phyloP scores from a whole-genome alignment of 805 yeast species.

The Candida chilensis region DNA sequence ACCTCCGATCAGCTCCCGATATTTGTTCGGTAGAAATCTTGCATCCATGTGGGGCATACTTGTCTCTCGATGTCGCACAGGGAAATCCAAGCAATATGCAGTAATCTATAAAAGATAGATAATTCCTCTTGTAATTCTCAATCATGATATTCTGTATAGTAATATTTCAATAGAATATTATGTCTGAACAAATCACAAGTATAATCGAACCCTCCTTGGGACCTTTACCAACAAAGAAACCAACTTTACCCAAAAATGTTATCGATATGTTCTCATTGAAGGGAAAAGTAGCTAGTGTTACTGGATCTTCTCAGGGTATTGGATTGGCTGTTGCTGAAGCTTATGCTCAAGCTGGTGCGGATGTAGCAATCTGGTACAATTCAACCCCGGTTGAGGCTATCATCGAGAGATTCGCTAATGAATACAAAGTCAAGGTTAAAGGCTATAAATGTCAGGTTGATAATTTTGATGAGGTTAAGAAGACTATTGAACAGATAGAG shows the following conservation, averaged over 20 bases:
- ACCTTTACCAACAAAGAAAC: too few relatives aligned
- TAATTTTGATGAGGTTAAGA: slow-evolving; percentile 16
- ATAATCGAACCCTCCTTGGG: too few relatives aligned
- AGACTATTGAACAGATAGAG: slow-evolving; percentile 16
- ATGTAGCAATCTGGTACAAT: slow-evolving; percentile 46
- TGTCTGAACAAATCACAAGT: too few relatives aligned
- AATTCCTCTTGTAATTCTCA: too few relatives aligned
- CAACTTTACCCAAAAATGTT: slow-evolving; percentile 40
- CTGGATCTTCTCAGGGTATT: slow-evolving; percentile 74
- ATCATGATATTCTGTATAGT: too few relatives aligned
- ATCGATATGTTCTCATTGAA: slow-evolving; percentile 67
- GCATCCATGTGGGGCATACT: too few relatives aligned
- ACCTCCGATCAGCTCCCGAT: too few relatives aligned
- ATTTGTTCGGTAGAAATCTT: too few relatives aligned
- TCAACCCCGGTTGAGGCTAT: slow-evolving; percentile 31
- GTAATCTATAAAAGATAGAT: too few relatives aligned
- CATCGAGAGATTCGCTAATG: slow-evolving; percentile 1
- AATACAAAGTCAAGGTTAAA: slow-evolving; percentile 5
- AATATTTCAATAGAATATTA: too few relatives aligned
- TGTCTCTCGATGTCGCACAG: too few relatives aligned
- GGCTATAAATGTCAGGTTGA: slow-evolving; percentile 11
- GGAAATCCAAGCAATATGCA: too few relatives aligned
- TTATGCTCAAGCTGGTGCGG: slow-evolving; percentile 82
- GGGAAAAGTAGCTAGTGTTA: slow-evolving; percentile 76
- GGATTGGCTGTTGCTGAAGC: slow-evolving; percentile 79